phyloP scores from a whole-genome alignment of 768 basidiomycete genomes.

The Tylopilus felleus region DNA sequence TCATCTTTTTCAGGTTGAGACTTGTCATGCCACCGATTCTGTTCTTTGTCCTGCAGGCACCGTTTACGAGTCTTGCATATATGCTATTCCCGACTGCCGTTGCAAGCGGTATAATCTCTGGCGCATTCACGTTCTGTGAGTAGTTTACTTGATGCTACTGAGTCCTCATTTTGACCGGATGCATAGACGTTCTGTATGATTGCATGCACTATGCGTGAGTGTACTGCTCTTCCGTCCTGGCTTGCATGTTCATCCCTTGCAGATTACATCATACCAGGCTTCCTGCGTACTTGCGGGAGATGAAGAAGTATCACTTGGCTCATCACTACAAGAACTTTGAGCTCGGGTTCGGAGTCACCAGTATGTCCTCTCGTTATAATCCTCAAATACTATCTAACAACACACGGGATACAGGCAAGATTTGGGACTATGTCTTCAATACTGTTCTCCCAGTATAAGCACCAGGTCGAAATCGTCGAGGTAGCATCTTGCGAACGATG shows the following conservation, averaged over 20 bases:
- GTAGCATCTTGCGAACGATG: background rate
- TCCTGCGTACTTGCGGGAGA: constrained; percentile 81
- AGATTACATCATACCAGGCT: constrained; percentile 84
- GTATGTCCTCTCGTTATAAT: constrained; percentile 38
- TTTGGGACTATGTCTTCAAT: constrained; percentile 93
- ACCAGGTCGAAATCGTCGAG: background rate
- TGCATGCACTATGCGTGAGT: constrained; percentile 89
- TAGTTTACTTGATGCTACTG: constrained; percentile 6
- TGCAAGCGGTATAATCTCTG: constrained; percentile 90
- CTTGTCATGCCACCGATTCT: constrained; percentile 95
- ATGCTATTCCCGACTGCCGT: constrained; percentile 75
- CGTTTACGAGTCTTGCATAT: constrained; percentile 86
- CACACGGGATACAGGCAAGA: constrained; percentile 55
- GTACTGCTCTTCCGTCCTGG: background rate
- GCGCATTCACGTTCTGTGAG: constrained; percentile 71
- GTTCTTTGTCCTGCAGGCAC: constrained; percentile 72
- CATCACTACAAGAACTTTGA: constrained; percentile 99
- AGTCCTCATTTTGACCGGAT: constrained; percentile 5
- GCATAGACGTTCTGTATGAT: constrained; percentile 75
- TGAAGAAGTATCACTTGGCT: constrained; percentile 97
- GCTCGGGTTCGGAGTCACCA: constrained; percentile 95
- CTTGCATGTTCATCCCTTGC: constrained; percentile 4
- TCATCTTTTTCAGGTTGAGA: constrained; percentile 53
- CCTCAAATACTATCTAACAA: background rate
- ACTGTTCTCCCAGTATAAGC: constrained; percentile 66